Conservation (phyloP, 179 eudicot genomes). For the Silene noctiflora region DNA sequence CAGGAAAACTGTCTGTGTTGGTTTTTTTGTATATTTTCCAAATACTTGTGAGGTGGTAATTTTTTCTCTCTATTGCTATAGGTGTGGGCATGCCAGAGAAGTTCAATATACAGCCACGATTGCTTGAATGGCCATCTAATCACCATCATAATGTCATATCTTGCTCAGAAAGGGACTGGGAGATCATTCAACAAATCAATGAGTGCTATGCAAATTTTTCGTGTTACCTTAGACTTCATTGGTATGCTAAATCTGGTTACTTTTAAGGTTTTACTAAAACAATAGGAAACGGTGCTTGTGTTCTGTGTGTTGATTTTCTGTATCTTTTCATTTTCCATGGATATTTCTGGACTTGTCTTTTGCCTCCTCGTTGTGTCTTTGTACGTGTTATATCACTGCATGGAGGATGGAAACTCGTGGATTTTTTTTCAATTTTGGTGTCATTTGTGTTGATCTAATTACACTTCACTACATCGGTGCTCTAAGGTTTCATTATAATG, state of each 20-base stretch:
- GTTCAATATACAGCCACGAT: conserved; percentile 67
- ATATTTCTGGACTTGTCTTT: neutral
- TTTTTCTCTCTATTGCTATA: conserved; percentile 35
- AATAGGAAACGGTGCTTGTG: neutral
- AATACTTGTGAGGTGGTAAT: neutral
- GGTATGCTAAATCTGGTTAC: conserved; percentile 42
- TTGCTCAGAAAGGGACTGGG: conserved; percentile 58
- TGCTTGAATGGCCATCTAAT: conserved; percentile 73
- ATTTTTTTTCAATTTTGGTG: neutral
- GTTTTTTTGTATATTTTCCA: neutral
- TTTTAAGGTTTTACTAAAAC: neutral
- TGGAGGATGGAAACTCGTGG: neutral
- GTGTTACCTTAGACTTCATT: conserved; percentile 69
- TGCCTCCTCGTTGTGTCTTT: neutral
- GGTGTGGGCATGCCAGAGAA: conserved; percentile 95
- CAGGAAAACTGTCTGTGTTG: neutral
- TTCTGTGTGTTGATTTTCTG: neutral
- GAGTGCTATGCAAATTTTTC: conserved; percentile 81
- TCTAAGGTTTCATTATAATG: neutral
- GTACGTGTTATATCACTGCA: neutral
- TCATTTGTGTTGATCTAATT: neutral
- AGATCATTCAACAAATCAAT: conserved; percentile 57
- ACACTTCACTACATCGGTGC: neutral
- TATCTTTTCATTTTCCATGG: neutral
- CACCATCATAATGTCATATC: conserved; percentile 64